Evolutionary conservation across 345 rosid species (phyloP).

Genomic region (Eucalyptus polybractea): DNA sequence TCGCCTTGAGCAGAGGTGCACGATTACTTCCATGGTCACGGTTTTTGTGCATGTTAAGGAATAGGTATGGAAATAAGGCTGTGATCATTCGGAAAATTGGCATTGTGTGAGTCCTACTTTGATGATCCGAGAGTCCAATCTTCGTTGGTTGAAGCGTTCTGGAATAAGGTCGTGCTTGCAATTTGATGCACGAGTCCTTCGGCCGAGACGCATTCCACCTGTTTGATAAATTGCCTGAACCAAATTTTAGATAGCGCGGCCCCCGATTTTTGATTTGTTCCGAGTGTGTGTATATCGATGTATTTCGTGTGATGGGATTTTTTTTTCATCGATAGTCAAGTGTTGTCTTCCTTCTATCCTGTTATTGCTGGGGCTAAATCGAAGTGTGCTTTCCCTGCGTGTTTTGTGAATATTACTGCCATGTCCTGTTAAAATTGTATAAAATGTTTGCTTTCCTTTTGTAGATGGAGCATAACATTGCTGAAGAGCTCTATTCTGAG

Average conservation of each 20-base stretch:
- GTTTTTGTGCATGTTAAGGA: neutral
- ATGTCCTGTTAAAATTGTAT: neutral
- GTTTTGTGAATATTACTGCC: neutral
- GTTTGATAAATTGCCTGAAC: neutral
- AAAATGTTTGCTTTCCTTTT: neutral
- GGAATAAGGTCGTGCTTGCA: neutral
- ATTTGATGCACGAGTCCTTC: neutral
- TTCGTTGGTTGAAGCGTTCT: neutral
- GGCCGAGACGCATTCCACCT: neutral
- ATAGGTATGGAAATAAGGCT: neutral
- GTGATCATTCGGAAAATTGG: neutral
- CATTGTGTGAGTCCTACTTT: neutral
- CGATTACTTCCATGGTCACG: neutral
- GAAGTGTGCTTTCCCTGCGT: neutral
- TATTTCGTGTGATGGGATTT: neutral
- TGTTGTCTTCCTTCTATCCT: neutral
- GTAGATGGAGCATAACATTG: slow-evolving; percentile 27
- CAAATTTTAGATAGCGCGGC: neutral
- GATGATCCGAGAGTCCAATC: neutral
- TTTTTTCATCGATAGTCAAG: neutral
- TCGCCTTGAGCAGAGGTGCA: neutral
- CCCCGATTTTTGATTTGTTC: neutral
- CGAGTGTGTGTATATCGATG: neutral
- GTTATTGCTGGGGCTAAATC: neutral
- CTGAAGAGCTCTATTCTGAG: slow-evolving; percentile 43